Base-by-base conservation (phyloP, 1,284 basidiomycete genomes). In the Polyporus tsugae region DNA sequence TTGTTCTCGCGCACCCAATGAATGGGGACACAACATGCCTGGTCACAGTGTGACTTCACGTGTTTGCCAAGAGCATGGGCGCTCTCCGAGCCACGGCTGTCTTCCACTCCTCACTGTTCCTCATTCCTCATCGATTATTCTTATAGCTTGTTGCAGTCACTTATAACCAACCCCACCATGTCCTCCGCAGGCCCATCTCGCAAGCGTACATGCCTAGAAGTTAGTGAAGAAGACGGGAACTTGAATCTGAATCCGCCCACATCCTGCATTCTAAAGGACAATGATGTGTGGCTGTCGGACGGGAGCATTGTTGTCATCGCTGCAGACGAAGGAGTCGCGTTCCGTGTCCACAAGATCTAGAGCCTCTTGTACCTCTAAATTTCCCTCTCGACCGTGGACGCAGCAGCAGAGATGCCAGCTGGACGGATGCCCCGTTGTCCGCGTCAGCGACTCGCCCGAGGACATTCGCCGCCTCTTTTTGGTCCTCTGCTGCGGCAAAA, bases 351-450 rank as follows among this genome's bases (percentile, higher is more conserved):
- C 64, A 64, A 62, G 6, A n/a, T n/a, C n/a, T n/a, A n/a, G n/a
- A 63, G 72, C 17, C 38, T 70, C 55, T 66, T 75, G 5, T 46
- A 69, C 55, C 60, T 73, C 53, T 70, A n/a, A n/a, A n/a, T 75
- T 60, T 46, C n/a, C 9, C 46, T 73, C 10, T 66, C 22, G 13
- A 19, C 1, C 15, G n/a, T 19, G 7, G 17, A 42, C 25, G 11
- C 4, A 4, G 58, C n/a, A n/a, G n/a, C n/a, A n/a, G n/a, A n/a
- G n/a, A n/a, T n/a, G n/a, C n/a, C n/a, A n/a, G n/a, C n/a, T n/a
- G 25, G 60, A 61, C 2, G 60, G 41, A 4, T 19, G 17, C 17
- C 60, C 41, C 5, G 25, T 61, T 10, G 60, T 61, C 29, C 60
- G 6, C n/a, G 39, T 61, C 10, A 44, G 17, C 29, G 60, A 61